Evolutionary conservation across 345 rosid species (phyloP), one percentile per base, ranked within the genome.

Genomic region (Ailanthus altissimus): DNA sequence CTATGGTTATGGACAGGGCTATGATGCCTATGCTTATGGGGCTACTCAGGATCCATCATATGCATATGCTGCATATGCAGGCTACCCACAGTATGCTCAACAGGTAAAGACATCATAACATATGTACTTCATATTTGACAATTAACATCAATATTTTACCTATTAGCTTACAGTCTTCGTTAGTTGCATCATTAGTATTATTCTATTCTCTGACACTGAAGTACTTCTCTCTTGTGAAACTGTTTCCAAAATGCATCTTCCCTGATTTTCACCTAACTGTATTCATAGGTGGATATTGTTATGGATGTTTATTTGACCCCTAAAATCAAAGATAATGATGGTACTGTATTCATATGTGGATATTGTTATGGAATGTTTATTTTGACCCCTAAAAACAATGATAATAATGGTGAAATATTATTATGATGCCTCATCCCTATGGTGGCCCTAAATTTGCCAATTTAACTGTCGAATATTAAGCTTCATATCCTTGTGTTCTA

Each of bases 1-100:
- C 71, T 96, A 96, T 75, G 95, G 94, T 83, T 96, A 96, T 75
- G 97, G 93, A 57, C 99, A 96, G 83, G 97, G 97, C 53, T 95
- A 95, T 65, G 98, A 95, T 80, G 90, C 94, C 5, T 93, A 91
- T 85, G 90, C 80, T 66, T 94, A 94, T 83, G 97, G 90, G 54
- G 81, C 92, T 74, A n/a, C 93, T 50, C 94, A 88, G 21, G 99
- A 93, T 80, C 99, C 96, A 60, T 94, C 98, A n/a, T 93, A 91
- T 81, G 92, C 93, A 15, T 96, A 96, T 77, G 89, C 90, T 83
- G 92, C 92, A 83, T 92, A 96, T 83, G 90, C 92, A 63, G 97
- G 98, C 76, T 93, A 92, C 84, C 79, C 96, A 42, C 99, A 92
- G 73, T 93, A 93, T 84, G 90, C 91, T 32, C 99, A 85, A 83